Base-by-base conservation (phyloP, 208 protist genomes). In the Tritrichomonas musculus region DNA sequence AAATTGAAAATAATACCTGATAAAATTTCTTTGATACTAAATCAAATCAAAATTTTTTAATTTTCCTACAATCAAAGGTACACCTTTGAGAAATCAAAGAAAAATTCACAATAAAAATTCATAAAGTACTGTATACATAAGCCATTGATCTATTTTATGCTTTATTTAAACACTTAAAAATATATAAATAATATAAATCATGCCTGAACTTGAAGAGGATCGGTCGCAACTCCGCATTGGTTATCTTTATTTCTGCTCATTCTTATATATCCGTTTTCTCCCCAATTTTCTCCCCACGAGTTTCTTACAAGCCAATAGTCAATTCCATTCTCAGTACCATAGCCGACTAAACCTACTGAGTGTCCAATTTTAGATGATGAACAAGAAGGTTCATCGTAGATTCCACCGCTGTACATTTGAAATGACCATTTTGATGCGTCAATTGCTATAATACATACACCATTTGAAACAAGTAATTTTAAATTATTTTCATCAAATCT, bases 261-360 rank as follows among this genome's bases (percentile, higher is more conserved):
- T 30, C 93, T 75, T n/a, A 95, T 88, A 65, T 94, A 95, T 39
- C 94, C 94, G 41, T 93, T 53, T 49, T 95, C 93, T 64, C 94
- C 94, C 94, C 94, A 95, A 11, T 27, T 94, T 17, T 30, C 8
- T 36, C 94, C 94, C 94, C 94, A 95, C 41, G 94, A 95, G 88
- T 95, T 95, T 69, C 94, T 94, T 25, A 95, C 93, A 27, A 93
- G 4, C 92, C 92, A 93, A 57, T 69, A 93, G 50, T 93, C 60
- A 73, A 36, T 39, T 27, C 57, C 92, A 11, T 53, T 53, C 13
- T 64, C 60, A 73, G 36, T 25, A 41, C 92, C 92, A 33, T 93
- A 93, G 39, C 92, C 92, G 50, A 82, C 73, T n/a, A 47, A 36
- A 36, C 73, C 73, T 3, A 95, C 94, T 33, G 93, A 94, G 47